These are phyloP conservation scores for Bimuria novae-zelandiae DNA, from an alignment of 2,329 filamentous ascomycete genomes.

Conservation along the genomic window DNA sequence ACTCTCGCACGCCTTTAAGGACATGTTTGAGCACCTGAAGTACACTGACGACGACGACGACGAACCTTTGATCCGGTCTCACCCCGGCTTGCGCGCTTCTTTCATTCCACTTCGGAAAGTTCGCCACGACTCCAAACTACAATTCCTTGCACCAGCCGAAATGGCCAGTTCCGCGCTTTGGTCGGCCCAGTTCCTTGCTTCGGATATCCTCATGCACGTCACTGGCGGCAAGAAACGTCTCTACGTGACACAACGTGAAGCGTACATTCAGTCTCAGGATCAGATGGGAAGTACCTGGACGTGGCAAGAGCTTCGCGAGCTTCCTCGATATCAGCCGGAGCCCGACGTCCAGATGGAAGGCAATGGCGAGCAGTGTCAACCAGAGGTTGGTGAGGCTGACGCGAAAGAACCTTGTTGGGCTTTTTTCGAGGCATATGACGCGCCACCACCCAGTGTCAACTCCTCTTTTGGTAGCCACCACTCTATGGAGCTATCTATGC, in stretches of 20 bases:
- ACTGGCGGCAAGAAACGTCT: conserved; percentile 65
- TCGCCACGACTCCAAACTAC: conserved; percentile 72
- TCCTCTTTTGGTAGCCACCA: conserved; percentile 51
- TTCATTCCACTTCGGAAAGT: conserved; percentile 80
- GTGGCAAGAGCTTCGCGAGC: conserved; percentile 70
- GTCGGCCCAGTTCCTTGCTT: conserved; percentile 71
- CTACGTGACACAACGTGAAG: conserved; percentile 75
- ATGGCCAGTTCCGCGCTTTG: conserved; percentile 74
- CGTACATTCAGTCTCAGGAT: conserved; percentile 69
- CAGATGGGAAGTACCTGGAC: conserved; percentile 62
- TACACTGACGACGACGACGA: conserved; percentile 34
- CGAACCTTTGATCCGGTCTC: conserved; percentile 29
- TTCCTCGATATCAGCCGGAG: conserved; percentile 62
- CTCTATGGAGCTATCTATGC: conserved; percentile 38
- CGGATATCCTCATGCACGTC: conserved; percentile 74
- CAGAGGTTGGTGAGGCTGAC: conserved; percentile 63
- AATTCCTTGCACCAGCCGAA: conserved; percentile 71
- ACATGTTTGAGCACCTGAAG: conserved; percentile 49
- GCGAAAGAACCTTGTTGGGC: conserved; percentile 69
- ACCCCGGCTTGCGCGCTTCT: conserved; percentile 65
- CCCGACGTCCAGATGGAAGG: conserved; percentile 36
- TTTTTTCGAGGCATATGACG: conserved; percentile 68
- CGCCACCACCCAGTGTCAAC: conserved; percentile 51
- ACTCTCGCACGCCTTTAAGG: conserved; percentile 65
- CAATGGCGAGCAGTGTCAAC: conserved; percentile 43